Evolutionary conservation across 139 green algal species (phyloP).

Genomic region (Chara braunii): DNA sequence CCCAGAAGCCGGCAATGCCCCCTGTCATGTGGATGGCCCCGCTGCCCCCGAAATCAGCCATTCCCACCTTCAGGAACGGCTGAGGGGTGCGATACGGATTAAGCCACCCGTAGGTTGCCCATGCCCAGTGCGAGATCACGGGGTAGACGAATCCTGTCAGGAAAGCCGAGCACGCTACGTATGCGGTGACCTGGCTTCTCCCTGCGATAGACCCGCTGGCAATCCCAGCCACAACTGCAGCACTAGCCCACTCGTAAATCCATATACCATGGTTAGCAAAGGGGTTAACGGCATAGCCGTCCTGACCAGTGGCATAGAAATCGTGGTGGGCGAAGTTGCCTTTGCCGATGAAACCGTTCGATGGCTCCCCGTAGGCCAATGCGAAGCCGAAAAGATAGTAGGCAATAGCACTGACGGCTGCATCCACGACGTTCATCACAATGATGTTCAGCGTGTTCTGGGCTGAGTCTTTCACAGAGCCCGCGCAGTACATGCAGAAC

Average conservation of each 20-base stretch:
- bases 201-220: too few species aligned
- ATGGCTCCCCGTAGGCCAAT: constrained; percentile 41
- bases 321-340: constrained; percentile 36
- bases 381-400: constrained; percentile 58
- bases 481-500: constrained; percentile 73
- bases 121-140: constrained; percentile 49
- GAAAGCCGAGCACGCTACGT: constrained; percentile 39
- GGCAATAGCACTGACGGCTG: constrained; percentile 51
- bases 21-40: constrained; percentile 52
- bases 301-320: too few species aligned
- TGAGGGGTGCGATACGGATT: constrained; percentile 11
- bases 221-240: not conserved
- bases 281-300: too few species aligned
- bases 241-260: constrained; percentile 10
- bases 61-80: constrained; percentile 13
- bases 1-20: constrained; percentile 32
- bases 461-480: constrained; percentile 60
- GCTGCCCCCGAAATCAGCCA: constrained; percentile 40
- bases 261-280: not conserved
- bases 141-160: constrained; percentile 51
- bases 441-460: constrained; percentile 84
- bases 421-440: constrained; percentile 71
- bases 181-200: too few species aligned
- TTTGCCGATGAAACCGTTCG: constrained; percentile 50
- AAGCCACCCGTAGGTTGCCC: constrained; percentile 35